Evolutionary conservation across 2,329 filamentous ascomycete genomes (phyloP).

Genomic region (Leptographium galeiforme): DNA sequence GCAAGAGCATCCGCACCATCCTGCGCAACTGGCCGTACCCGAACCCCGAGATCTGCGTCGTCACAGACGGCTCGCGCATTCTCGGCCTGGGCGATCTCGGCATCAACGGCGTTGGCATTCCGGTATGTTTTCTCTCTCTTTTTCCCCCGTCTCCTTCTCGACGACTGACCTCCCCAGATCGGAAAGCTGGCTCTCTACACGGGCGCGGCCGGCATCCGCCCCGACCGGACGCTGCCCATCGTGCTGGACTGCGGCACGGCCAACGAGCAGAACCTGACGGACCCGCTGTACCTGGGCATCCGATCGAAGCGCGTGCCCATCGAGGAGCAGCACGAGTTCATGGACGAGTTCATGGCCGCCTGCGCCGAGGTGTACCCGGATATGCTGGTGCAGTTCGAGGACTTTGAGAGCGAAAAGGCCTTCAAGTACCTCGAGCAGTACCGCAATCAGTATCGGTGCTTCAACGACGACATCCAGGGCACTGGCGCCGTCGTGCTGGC

Average conservation of each 20-base stretch:
- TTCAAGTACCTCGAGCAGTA: constrained; percentile 90
- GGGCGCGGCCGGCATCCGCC: constrained; percentile 86
- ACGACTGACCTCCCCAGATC: constrained; percentile 40
- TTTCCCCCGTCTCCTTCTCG: no score
- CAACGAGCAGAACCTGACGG: constrained; percentile 52
- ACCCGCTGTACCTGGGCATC: constrained; percentile 78
- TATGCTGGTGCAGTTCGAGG: constrained; percentile 82
- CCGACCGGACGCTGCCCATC: constrained; percentile 65
- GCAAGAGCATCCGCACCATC: constrained; percentile 77
- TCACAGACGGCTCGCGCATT: constrained; percentile 90
- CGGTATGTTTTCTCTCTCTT: constrained; percentile 41
- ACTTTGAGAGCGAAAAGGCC: constrained; percentile 85
- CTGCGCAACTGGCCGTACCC: constrained; percentile 85
- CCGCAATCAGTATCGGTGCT: constrained; percentile 79
- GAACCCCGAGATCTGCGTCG: constrained; percentile 87
- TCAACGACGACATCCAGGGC: constrained; percentile 98
- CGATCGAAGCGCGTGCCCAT: constrained; percentile 67
- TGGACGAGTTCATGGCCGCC: constrained; percentile 95
- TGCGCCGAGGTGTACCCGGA: constrained; percentile 57
- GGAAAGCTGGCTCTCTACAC: constrained; percentile 95
- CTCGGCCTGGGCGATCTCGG: constrained; percentile 89
- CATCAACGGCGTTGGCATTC: constrained; percentile 95
- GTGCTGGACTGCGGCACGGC: constrained; percentile 54
- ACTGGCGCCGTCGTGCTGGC: constrained; percentile 90
- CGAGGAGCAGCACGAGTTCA: constrained; percentile 74